Conservation (phyloP, 371 early-diverging fungal genomes). For the Dichotomocladium elegans region DNA sequence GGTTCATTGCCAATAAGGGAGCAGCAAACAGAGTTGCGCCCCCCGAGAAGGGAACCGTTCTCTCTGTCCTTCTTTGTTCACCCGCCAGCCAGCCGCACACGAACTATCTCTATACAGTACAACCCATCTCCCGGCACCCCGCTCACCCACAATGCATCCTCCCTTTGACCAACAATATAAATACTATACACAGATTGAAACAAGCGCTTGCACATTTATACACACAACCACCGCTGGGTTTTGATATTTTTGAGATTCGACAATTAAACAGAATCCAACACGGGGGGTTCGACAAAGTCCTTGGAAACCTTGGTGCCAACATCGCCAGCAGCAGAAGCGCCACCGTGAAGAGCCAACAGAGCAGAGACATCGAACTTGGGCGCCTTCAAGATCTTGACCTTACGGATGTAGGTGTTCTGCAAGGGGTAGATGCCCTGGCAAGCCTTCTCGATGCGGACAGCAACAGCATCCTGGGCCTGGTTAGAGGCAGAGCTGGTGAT, state of each 20-base stretch:
- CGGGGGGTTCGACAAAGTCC: conserved; percentile 84
- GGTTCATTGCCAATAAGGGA: conserved; percentile 4
- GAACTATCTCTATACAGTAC: not conserved
- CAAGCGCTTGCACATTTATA: not conserved
- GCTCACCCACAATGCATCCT: no score
- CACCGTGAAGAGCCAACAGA: conserved; percentile 95
- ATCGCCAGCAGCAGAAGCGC: conserved; percentile 77
- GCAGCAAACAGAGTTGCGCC: not conserved
- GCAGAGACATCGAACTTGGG: conserved; percentile 96
- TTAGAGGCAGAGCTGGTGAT: conserved; percentile 66
- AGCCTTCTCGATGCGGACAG: conserved; percentile 97
- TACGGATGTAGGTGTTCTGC: conserved; percentile 97
- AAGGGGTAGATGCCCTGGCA: conserved; percentile 98
- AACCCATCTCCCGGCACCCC: no score
- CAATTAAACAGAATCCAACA: conserved; percentile 73
- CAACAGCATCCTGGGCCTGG: conserved; percentile 73
- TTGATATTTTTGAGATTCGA: not conserved
- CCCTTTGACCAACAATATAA: not conserved
- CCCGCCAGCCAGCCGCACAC: not conserved
- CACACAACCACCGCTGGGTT: not conserved
- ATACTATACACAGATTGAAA: not conserved
- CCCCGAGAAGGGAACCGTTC: not conserved
- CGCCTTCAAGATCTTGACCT: conserved; percentile 99
- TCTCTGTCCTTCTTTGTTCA: not conserved
- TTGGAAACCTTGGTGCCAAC: conserved; percentile 70